These are phyloP conservation scores for Vaccinium darrowii DNA, from an alignment of 148 eudicot genomes.

Conservation along the genomic window DNA sequence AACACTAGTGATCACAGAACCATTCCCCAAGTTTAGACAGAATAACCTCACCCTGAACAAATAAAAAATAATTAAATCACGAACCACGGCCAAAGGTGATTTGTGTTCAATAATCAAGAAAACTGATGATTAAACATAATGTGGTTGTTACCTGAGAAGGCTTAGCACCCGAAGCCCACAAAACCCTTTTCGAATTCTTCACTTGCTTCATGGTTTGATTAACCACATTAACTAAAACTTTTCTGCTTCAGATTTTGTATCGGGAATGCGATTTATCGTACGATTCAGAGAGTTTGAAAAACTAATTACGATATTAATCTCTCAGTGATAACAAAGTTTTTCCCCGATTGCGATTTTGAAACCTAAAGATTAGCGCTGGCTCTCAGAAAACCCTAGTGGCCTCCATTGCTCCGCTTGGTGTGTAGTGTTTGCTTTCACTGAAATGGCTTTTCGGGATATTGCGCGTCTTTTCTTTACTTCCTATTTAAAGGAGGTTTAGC, in stretches of 20 bases:
- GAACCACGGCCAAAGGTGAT: neutral
- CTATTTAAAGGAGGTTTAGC: neutral
- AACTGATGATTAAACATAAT: neutral
- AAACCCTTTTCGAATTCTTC: conserved; percentile 27
- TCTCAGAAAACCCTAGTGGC: neutral
- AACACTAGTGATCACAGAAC: neutral
- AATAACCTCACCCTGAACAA: neutral
- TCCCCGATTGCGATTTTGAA: neutral
- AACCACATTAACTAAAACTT: neutral
- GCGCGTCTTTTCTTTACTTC: neutral
- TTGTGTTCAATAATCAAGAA: neutral
- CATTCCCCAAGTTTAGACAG: neutral
- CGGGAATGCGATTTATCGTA: neutral
- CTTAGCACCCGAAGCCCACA: conserved; percentile 35
- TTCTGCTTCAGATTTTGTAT: neutral
- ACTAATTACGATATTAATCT: neutral
- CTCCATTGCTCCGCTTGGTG: neutral
- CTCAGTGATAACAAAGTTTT: neutral
- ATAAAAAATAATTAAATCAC: neutral
- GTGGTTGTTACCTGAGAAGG: conserved; percentile 35
- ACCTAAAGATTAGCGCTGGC: neutral
- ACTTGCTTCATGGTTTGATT: neutral
- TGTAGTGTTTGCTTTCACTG: neutral
- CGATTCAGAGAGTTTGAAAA: neutral
- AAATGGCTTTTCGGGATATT: neutral